Conservation (phyloP, 257 asterid genomes). For the Solanum habrochaites region DNA sequence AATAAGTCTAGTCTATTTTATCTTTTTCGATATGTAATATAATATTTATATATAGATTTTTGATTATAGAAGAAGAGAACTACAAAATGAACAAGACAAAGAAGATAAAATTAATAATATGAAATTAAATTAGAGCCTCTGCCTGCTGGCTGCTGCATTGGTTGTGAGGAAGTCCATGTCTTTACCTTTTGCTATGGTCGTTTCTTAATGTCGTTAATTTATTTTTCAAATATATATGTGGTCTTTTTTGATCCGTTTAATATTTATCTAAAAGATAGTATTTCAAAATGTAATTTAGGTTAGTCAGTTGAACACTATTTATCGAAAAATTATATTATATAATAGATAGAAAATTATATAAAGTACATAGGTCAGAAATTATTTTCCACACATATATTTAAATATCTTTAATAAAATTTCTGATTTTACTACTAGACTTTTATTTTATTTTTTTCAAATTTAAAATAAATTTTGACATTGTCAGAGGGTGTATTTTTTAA, state of each 20-base stretch:
- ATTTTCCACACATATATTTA: no score
- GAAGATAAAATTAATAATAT: neutral
- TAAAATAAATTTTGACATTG: no score
- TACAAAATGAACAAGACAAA: neutral
- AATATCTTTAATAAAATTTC: no score
- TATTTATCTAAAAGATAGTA: neutral
- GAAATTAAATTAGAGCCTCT: neutral
- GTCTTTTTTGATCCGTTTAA: neutral
- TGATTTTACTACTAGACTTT: rapidly evolving
- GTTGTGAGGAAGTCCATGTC: neutral
- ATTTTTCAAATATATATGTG: neutral
- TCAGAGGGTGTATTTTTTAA: neutral
- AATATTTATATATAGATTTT: neutral
- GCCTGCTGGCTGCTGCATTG: neutral
- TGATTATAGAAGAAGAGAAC: neutral
- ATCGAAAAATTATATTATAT: no score
- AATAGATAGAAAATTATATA: no score
- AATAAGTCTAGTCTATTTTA: neutral
- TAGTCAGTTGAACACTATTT: no score
- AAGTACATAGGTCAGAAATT: no score
- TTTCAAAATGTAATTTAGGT: rapidly evolving
- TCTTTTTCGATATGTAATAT: neutral
- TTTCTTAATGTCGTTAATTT: neutral
- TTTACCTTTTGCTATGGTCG: neutral
- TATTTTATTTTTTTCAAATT: neutral